Evolutionary conservation across 371 early-diverging fungal species (phyloP), one percentile per base, ranked within the genome.

Genomic region (Apophysomyces sp.): DNA sequence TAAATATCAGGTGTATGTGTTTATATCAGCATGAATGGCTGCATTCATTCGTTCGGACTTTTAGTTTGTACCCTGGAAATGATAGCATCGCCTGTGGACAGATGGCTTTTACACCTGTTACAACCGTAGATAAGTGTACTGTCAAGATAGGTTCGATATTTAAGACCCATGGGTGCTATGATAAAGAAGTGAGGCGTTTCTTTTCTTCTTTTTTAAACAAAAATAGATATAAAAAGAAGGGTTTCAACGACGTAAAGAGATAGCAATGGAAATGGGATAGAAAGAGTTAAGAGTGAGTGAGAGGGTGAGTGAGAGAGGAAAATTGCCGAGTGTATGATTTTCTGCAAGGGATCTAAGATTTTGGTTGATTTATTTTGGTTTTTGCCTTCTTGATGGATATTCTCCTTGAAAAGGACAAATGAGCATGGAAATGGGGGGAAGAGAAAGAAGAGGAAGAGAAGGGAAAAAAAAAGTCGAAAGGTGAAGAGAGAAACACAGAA

Each of bases 51-150:
- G 21, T 21, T 21, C 21, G 49, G 34, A 28, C 21, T 13, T 36
- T 32, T 8, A 18, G 44, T 29, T 34, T 21, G 24, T 81, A 85
- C 90, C 79, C 80, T 89, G 28, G 91, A 90, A 28, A 90, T 66
- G 40, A 91, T 75, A 41, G 77, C 78, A 4, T 86, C 86, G 15
- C 54, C 64, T 18, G 89, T 85, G 15, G 89, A 80, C 16, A 93
- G 76, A 58, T 91, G 93, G n/a, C 88, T 93, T 63, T 83, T 83
- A 73, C 93, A 93, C 12, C 75, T 68, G 41, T 64, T 71, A 71
- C 93, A 93, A 32, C 83, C 83, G 63, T 86, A 84, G 58, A 91
- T 69, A 40, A 71, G 66, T 28, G 58, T 78, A 31, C 82, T 82
- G 49, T 74, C 79, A 36, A 88, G 74, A 67, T 80, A 86, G 8